Evolutionary conservation across 2,329 filamentous ascomycete species (phyloP), one percentile per base, ranked within the genome.

Genomic region (Plectosphaerella sp.): DNA sequence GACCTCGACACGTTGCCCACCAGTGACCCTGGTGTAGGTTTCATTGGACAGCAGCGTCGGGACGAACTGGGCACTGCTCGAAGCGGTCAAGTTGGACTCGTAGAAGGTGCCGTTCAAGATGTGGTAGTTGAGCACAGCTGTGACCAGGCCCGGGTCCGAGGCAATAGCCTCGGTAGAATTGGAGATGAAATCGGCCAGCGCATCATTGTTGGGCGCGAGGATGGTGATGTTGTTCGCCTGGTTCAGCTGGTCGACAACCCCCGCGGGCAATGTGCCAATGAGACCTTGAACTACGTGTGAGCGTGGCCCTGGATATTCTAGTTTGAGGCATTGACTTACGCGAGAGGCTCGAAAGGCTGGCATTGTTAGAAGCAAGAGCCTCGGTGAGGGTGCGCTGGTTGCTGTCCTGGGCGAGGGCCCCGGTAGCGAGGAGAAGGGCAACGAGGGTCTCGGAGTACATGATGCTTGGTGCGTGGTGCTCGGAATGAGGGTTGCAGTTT

Each of bases 1-100:
- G 5, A 71, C 72, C 54, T 80, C 70, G 4, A 86, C 74, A 10
- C 78, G 72, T 62, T 87, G 84, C 2, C 82, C 82, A 35, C 75
- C 79, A 3, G 79, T 82, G 11, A 87, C 75, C 52, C 83, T 84
- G 57, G 77, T 70, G 62, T 77, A 86, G 0, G 71, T 67, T 20
- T 68, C 48, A 56, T 81, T 75, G 16, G 67, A 77, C 50, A 87
- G 67, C 8, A 77, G 50, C 1, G 72, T 75, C 4, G 64, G 65
- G 25, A 73, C 58, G 43, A 74, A 71, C 3, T 62, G 52, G 0
- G 69, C 55, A 35, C 63, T 62, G 15, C 65, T 57, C 9, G 15
- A 12, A 5, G 16, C 24, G 16, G 52, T 55, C 45, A 67, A 60
- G 52, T 50, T 57, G 2, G 58, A 58, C 15, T 60, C 57, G 14